A percentile compares a stretch with the other conserved stretches of the same genome.
Conservation (phyloP, 2,329 filamentous ascomycete genomes). For the Colletotrichum sp. region DNA sequence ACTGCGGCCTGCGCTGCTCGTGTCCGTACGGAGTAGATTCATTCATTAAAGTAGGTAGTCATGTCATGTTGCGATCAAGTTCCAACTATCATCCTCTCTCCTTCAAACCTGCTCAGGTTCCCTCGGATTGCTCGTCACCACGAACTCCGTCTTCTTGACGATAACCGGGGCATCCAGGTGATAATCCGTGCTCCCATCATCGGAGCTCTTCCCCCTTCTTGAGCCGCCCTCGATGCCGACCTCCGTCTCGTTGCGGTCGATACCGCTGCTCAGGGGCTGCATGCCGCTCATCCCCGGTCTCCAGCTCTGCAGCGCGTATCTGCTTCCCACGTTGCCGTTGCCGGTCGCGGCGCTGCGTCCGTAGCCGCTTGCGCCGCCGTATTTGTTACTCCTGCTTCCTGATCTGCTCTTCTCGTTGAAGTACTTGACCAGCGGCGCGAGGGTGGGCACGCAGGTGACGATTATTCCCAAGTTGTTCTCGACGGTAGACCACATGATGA, state of each 20-base stretch:
- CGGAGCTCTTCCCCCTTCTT: background rate
- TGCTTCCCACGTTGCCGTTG: conserved; percentile 1
- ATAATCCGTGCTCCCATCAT: conserved; percentile 14
- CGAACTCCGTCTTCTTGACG: conserved; percentile 19
- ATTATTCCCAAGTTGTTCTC: conserved; percentile 52
- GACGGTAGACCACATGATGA: conserved; percentile 51
- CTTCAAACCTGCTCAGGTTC: background rate
- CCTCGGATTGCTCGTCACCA: conserved; percentile 12
- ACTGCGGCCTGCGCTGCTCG: background rate
- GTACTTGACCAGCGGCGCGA: conserved; percentile 45
- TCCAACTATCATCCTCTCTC: background rate
- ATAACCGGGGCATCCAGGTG: background rate
- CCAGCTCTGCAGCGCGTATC: conserved; percentile 33
- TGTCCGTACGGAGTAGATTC: background rate
- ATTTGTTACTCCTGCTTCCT: conserved; percentile 12
- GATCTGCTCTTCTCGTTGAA: conserved; percentile 34
- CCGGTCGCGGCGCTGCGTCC: background rate
- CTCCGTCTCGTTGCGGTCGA: conserved; percentile 4
- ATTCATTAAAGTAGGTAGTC: background rate
- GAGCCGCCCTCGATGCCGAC: background rate
- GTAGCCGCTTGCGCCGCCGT: conserved; percentile 24
- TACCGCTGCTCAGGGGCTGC: conserved; percentile 23
- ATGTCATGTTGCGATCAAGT: background rate
- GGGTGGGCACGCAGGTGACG: conserved; percentile 45
- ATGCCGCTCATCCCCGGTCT: conserved; percentile 26